Conservation (phyloP, 1,139 yeast genomes). For the Magnusiomyces ingens region DNA sequence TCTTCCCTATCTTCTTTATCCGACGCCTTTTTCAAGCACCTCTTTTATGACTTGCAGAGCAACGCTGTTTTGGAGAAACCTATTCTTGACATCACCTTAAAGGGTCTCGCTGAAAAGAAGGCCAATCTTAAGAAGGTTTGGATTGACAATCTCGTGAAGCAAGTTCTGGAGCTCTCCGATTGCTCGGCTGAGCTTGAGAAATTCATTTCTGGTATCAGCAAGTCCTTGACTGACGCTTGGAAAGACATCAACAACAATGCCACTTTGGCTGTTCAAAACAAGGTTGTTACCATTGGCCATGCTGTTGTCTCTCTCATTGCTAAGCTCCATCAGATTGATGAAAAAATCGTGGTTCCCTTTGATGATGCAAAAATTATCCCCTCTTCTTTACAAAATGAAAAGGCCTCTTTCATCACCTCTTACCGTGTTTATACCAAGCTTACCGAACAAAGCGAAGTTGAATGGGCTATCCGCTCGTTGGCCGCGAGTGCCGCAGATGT, state of each 20-base stretch:
- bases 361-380: slow-evolving; percentile 9
- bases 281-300: slow-evolving; percentile 27
- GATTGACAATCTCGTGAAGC: slow-evolving; percentile 48
- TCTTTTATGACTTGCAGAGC: slow-evolving; percentile 25
- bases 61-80: slow-evolving; percentile 19
- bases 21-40: slow-evolving; percentile 44
- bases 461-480: slow-evolving; percentile 26
- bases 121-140: slow-evolving; percentile 58
- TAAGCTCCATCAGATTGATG: slow-evolving; percentile 18
- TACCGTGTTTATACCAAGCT: slow-evolving; percentile 22
- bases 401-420: slow-evolving; percentile 19
- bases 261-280: slow-evolving; percentile 29
- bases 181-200: slow-evolving; percentile 9
- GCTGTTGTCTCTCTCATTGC: slow-evolving; percentile 28
- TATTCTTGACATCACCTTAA: slow-evolving; percentile 36
- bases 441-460: slow-evolving; percentile 22
- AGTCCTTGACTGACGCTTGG: slow-evolving; percentile 29
- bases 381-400: slow-evolving; percentile 17
- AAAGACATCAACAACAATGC: slow-evolving; percentile 36
- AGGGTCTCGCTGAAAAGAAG: slow-evolving; percentile 64
- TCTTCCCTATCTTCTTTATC: slow-evolving; percentile 46
- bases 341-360: slow-evolving; percentile 4
- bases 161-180: slow-evolving; percentile 20
- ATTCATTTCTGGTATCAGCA: slow-evolving; percentile 21
- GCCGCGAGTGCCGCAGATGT: slow-evolving; percentile 15